Evolutionary conservation across 2,329 filamentous ascomycete species (phyloP), one percentile per base, ranked within the genome.

Genomic region (Cordyceps farinosa): DNA sequence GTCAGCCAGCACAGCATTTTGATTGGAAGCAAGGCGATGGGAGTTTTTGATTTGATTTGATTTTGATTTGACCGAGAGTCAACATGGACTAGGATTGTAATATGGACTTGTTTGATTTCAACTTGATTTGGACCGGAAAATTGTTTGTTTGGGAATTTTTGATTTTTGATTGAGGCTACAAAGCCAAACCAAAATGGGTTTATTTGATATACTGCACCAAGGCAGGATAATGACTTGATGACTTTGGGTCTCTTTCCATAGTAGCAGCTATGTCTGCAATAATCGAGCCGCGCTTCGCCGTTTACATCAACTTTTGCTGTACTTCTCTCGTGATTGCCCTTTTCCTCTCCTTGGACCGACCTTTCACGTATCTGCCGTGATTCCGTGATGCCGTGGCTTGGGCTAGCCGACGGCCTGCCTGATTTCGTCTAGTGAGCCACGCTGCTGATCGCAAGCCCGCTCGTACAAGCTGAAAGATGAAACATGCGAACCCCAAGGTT

Each of bases 1-100:
- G 42, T 53, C 56, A 64, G 62, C 62, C 44, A 64, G 22, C 47
- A 53, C 48, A 64, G 48, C 50, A 62, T 62, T 56, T 60, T 51
- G 52, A 56, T 57, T 60, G 53, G 36, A 55, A 60, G 62, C 62
- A 60, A 57, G 62, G 56, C 62, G 62, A 55, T 29, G 32, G 63
- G 54, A 65, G 56, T 63, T 45, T 38, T 62, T 51, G 38, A 40
- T 59, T 64, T 47, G n/a, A 42, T 55, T 60, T 51, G n/a, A 42
- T 59, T 59, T 60, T 59, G 45, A 60, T 52, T 60, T 53, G 40
- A 61, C 50, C 38, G 36, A 58, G 55, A 29, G 48, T 60, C 47
- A 60, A 34, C 36, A 5, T 60, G 47, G 48, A 40, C 57, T 44
- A 44, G 57, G 57, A 60, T 34, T 60, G 57, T 54, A 54, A 61